Evolutionary conservation across 2,329 filamentous ascomycete genomes (phyloP), one percentile per base, ranked within the genome.

Genomic region (Ophiocordyceps camponoti-saundersi): DNA sequence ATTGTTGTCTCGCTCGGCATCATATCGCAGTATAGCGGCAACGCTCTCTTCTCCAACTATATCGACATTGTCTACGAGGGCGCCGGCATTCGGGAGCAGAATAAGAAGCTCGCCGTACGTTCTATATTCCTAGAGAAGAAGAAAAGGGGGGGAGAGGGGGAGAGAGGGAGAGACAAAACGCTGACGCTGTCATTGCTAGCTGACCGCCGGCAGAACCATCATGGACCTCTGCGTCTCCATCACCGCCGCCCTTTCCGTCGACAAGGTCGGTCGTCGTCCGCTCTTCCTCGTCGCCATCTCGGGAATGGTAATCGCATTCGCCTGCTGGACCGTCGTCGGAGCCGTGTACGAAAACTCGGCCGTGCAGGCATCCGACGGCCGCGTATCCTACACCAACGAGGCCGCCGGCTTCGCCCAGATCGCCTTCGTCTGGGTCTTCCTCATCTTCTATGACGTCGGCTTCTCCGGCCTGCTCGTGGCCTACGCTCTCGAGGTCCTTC

Each of bases 1-100:
- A 73, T 83, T 47, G 66, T 81, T 41, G 59, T 80, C 41, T 80
- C 75, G 0, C 67, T 83, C 18, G 79, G 77, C 55, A 62, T 82
- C 53, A 80, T 82, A 56, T 80, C 77, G 2, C 79, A 83, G 60
- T 82, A 80, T 63, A 77, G 72, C 46, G 79, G 80, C 42, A 83
- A 82, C 56, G 78, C 75, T 18, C 63, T 83, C 2, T 76, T 83
- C 56, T 77, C 71, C 51, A 82, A 82, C 62, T 82, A 82, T 59
- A 76, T 79, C 55, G 73, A 77, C 49, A 66, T 71, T 48, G 70
- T 83, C 52, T 80, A 80, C 61, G 63, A 69, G 40, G 72, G 71
- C 44, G 77, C 77, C 45, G 79, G 78, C 42, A 80, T 82, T 55
- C 72, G 54, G 1, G 63, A 70, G 43, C 66, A 75, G 56, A 70